Base-by-base conservation (phyloP, 1,139 yeast genomes). In the Eremothecium cymbalariae region DNA sequence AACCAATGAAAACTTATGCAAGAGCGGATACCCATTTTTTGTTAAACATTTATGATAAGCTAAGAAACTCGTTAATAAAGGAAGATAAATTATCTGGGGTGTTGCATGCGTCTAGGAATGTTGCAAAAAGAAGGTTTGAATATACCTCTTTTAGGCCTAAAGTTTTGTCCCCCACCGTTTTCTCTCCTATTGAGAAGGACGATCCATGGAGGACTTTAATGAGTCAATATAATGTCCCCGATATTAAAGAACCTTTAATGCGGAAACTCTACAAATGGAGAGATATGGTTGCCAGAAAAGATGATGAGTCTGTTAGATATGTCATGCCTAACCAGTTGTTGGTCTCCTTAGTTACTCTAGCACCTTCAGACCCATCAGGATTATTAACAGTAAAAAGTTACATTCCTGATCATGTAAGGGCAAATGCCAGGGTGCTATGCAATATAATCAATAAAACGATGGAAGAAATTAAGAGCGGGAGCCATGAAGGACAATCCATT, bases 21-120 rank as follows among this genome's bases (percentile, higher is more conserved):
- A 71, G 95, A 46, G 83, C 96, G 0, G 99, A 90, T 60, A 90
- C 98, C 0, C 99, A 90, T 56, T 90, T 86, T 50, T 61, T 90
- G 38, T 66, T 90, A 27, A 74, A 81, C 54, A 81, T 90, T 15
- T 93, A 67, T 57, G 94, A 86, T 50, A 74, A 74, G 45, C 61
- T 90, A 56, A 75, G 76, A 42, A 80, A 80, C 46, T 68, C 70
- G 50, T 63, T 90, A 25, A 51, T 82, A 5, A 72, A 68, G 8
- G 45, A 59, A 22, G 64, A 67, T 29, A 72, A 71, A 41, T 47
- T 81, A 44, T 69, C 72, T 9, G 64, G 65, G n/a, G 96, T 85
- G 1, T 62, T 90, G 25, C 68, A 66, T 39, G 83, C 78, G 31
- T 85, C 95, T 1, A 68, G 97, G 37, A 72, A 74, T 39, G 94